These are phyloP conservation scores for Gracilaria gracilis DNA, from an alignment of 23 red algal species.

Conservation along the genomic window DNA sequence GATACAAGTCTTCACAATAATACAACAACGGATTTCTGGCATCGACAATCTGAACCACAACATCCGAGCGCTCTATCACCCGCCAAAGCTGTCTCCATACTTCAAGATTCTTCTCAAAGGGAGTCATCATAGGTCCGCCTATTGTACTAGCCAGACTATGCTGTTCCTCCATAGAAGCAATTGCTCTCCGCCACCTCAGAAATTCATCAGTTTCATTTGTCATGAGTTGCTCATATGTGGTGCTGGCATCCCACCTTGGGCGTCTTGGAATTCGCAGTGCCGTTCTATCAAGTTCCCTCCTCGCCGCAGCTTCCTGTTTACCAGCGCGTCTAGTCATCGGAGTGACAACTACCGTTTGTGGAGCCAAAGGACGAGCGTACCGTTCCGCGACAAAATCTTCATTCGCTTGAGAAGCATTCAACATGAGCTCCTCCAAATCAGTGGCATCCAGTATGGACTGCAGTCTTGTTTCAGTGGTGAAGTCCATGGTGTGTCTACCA, in stretches of 20 bases:
- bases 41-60: constrained; percentile 95
- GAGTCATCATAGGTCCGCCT: constrained; percentile 72
- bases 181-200: constrained; percentile 78
- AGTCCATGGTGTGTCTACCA: constrained; percentile 1
- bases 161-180: constrained; percentile 80
- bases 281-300: constrained; percentile 35
- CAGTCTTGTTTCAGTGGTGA: constrained; percentile 6
- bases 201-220: constrained; percentile 78
- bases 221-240: constrained; percentile 56
- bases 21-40: constrained; percentile 94
- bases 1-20: constrained; percentile 82
- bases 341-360: constrained; percentile 69
- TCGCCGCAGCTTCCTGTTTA: constrained; percentile 11
- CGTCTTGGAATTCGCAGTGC: constrained; percentile 84
- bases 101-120: constrained; percentile 99
- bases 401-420: constrained; percentile 70
- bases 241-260: constrained; percentile 74
- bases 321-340: not conserved
- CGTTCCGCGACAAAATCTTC: constrained; percentile 73
- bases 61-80: constrained; percentile 91
- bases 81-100: constrained; percentile 99
- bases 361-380: constrained; percentile 41
- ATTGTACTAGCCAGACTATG: constrained; percentile 26
- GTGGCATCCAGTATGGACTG: constrained; percentile 83
- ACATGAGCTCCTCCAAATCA: constrained; percentile 84